Evolutionary conservation across 768 basidiomycete species (phyloP), one percentile per base, ranked within the genome.

Genomic region (Filobasidium floriforme): DNA sequence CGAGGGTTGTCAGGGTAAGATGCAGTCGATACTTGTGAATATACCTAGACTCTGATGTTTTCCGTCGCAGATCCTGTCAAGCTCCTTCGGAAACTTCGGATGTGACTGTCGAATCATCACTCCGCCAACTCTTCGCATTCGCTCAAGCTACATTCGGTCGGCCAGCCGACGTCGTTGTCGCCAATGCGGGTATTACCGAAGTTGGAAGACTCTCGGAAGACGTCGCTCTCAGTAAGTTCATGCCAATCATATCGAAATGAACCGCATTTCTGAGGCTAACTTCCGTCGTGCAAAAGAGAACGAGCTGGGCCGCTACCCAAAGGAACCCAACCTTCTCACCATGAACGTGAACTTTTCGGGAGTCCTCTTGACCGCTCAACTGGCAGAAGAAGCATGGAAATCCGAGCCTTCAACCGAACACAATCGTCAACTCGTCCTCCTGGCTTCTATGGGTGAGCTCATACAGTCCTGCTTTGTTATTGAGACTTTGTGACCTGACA

Each of bases 121-220:
- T 41, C 11, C 15, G 10, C 7, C 12, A 15, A 29, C 43, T 62
- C 18, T 62, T 63, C 29, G 32, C 46, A 24, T 44, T 57, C 44
- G 62, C 62, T 18, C 37, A 44, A n/a, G 49, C n/a, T 5, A 32
- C 29, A 5, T 63, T 63, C 43, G 28, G 26, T n/a, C 49, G 63
- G 4, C 59, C 63, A 11, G 61, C 67, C 19, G 67, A 68, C 28
- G 63, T 68, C 12, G 67, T 68, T 2, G 43, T 68, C 44, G 67
- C 60, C 26, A 68, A 68, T 51, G 67, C 67, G 9, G 67, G 67
- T 32, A 60, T 68, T 4, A 62, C n/a, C 40, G 66, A 67, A 49
- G 52, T 68, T 7, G 67, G 67, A 18, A 29, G 54, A 10, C 41
- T 54, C 24, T 26, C 37, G 14, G 49, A 68, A 44, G 67, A 68